phyloP scores from a whole-genome alignment of 768 basidiomycete species.

The Kwoniella newhampshirensis region DNA sequence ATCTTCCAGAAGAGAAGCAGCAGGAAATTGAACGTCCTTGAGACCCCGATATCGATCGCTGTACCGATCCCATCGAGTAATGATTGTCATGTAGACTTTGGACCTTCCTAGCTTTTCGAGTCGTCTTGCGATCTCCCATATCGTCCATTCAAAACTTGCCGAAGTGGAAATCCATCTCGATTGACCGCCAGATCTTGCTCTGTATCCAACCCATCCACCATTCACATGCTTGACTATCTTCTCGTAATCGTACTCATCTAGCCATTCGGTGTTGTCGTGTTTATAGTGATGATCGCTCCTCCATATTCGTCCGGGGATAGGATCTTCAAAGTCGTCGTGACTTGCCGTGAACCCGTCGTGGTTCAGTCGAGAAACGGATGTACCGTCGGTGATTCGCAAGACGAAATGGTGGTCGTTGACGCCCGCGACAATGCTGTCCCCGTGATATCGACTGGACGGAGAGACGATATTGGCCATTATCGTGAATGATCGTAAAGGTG shows the following conservation, averaged over 20 bases:
- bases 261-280: background rate
- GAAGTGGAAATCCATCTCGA: constrained; percentile 18
- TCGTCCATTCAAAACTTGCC: constrained; percentile 3
- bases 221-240: constrained; percentile 2
- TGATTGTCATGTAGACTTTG: background rate
- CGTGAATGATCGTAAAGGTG: too few species aligned
- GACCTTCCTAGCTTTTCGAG: background rate
- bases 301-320: background rate
- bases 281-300: background rate
- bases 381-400: constrained; percentile 2
- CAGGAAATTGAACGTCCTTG: background rate
- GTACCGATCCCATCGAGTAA: background rate
- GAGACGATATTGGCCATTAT: too few species aligned
- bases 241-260: background rate
- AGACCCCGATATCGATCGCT: background rate
- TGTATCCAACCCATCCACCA: constrained; percentile 8
- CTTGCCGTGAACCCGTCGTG: constrained; percentile 8
- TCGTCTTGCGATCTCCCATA: constrained; percentile 14
- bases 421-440: background rate
- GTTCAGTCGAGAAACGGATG: constrained; percentile 1
- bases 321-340: background rate
- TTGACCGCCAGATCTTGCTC: background rate
- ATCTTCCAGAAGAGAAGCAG: background rate
- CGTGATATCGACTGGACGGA: too few species aligned
- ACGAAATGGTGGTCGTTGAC: background rate